Evolutionary conservation across 2,329 filamentous ascomycete genomes (phyloP), one percentile per base, ranked within the genome.

Genomic region (Sphaerostilbella broomeana): DNA sequence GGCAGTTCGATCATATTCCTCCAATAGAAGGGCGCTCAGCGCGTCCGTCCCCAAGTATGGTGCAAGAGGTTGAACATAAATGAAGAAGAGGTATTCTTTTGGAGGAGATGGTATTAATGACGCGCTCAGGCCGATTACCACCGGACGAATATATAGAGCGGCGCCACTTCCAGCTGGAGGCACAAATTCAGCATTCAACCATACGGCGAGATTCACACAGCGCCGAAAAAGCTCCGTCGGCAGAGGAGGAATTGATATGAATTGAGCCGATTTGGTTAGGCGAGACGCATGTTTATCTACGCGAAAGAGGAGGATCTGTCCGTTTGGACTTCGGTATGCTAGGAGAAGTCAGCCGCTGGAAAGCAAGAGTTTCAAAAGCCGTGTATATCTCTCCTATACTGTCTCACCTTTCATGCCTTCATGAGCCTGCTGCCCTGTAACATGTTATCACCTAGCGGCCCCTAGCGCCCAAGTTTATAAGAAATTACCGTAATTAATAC

Each of bases 1-100:
- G 3, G 81, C 81, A 0, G 78, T 71, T 18, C 81, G 75, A 51
- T 85, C 81, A 53, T 84, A 85, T 36, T 80, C 71, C 51, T 85
- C 81, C 2, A 84, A 63, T 16, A 85, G 77, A 21, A 84, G 56
- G 1, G 75, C 79, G 44, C 77, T 72, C 7, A 84, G 75, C 0
- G 79, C 75, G 45, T 75, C 68, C 1, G 72, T 68, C 7, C 79
- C 80, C 55, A 84, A 79, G 56, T 82, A 83, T 8, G 83, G 76
- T 1, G 75, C 76, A 0, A 73, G 76, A 0, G 81, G 80, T 55
- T 80, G 70, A 2, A 81, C 79, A 51, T 74, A 84, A 3, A 85
- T 49, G 6, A 39, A 47, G 44, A 85, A 78, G 0, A 75, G 78
- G 60, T 81, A 84, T 50, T 81, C 77, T 24, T 82, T 77, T 73